Conservation (phyloP, 1,284 basidiomycete species). For the Leucoagaricus sp. region DNA sequence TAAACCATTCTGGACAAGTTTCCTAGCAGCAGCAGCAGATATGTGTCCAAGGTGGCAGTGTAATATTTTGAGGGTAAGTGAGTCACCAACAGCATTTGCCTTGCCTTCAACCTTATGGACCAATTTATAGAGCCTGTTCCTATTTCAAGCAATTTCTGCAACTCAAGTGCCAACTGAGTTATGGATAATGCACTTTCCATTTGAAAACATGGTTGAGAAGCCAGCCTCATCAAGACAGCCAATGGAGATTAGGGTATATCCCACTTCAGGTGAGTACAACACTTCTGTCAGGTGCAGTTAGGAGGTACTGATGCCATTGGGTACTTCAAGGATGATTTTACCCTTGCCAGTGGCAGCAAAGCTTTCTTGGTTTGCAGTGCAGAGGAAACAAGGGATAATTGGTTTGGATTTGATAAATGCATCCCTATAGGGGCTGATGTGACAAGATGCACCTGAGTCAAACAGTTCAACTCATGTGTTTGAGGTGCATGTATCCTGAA, state of each 20-base stretch:
- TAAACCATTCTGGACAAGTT: slow-evolving; percentile 29
- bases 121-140: slow-evolving; percentile 25
- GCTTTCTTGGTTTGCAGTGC: slow-evolving; percentile 34
- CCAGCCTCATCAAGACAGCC: slow-evolving; percentile 34
- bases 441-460: slow-evolving; percentile 40
- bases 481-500: too few species aligned
- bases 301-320: slow-evolving; percentile 31
- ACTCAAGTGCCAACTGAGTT: slow-evolving; percentile 21
- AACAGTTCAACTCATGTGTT: too few species aligned
- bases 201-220: slow-evolving; percentile 27
- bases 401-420: slow-evolving; percentile 28
- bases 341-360: slow-evolving; percentile 36
- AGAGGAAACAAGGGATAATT: slow-evolving; percentile 29
- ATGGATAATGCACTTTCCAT: slow-evolving; percentile 29
- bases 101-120: not conserved
- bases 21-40: slow-evolving; percentile 23
- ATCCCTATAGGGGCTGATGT: slow-evolving; percentile 41
- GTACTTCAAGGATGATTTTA: slow-evolving; percentile 36
- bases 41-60: slow-evolving; percentile 39
- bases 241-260: slow-evolving; percentile 37
- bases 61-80: slow-evolving; percentile 30
- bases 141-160: slow-evolving; percentile 22
- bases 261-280: slow-evolving; percentile 34
- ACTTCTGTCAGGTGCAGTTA: slow-evolving; percentile 35
- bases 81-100: slow-evolving; percentile 16